These are phyloP conservation scores for Globisporangium viniferum DNA, from an alignment of 352 stramenopile species.

Conservation along the genomic window DNA sequence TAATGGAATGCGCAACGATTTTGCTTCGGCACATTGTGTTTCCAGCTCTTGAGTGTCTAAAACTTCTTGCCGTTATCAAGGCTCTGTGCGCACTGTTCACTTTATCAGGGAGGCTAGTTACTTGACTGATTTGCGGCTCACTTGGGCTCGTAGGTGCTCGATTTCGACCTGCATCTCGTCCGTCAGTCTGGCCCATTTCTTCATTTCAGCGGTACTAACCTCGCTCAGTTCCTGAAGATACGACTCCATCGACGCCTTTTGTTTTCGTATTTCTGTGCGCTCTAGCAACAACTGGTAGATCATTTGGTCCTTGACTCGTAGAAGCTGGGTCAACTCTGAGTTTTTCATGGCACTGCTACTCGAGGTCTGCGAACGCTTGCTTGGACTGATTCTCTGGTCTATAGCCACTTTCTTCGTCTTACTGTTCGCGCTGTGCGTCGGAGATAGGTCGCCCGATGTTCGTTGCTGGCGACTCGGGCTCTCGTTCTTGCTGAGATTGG, in stretches of 20 bases:
- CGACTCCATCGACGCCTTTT: slow-evolving; percentile 44
- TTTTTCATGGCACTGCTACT: background rate
- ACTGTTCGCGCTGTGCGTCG: background rate
- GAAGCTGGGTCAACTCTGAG: slow-evolving; percentile 30
- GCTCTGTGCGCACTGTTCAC: background rate
- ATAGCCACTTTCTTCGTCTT: background rate
- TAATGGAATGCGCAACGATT: too few species aligned
- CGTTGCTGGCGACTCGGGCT: background rate
- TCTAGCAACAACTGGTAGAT: slow-evolving; percentile 80
- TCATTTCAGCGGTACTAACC: slow-evolving; percentile 75
- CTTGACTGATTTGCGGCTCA: slow-evolving; percentile 6
- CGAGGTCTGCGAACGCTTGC: background rate
- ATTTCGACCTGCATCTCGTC: slow-evolving; percentile 85
- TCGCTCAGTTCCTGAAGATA: slow-evolving; percentile 64
- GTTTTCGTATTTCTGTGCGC: slow-evolving; percentile 44
- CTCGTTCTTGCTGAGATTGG: background rate
- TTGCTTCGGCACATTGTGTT: too few species aligned
- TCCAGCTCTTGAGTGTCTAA: background rate
- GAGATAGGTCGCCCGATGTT: background rate
- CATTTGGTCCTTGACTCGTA: slow-evolving; percentile 82
- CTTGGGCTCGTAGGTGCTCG: slow-evolving; percentile 43
- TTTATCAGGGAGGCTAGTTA: background rate
- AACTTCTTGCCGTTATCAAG: background rate
- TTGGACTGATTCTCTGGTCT: background rate
- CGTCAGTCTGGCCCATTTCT: slow-evolving; percentile 77